Evolutionary conservation across 495 filamentous ascomycete species (phyloP), one percentile per base, ranked within the genome.

Genomic region (Lichenothelia convexa): DNA sequence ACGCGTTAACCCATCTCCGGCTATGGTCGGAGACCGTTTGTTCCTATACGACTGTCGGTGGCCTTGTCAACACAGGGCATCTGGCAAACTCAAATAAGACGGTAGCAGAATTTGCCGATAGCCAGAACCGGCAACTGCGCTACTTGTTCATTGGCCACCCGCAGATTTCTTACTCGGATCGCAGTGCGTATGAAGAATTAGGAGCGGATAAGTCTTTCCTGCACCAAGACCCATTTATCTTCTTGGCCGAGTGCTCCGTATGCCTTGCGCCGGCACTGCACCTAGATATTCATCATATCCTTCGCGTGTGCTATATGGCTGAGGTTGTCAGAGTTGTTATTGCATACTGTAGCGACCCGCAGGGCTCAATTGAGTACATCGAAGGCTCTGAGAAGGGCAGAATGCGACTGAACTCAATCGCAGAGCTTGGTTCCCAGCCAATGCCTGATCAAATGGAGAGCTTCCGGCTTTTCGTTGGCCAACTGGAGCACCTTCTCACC

Each of bases 261-360:
- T 79, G 73, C 41, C 60, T 93, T 26, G 68, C 73, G 17, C 76
- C 82, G 16, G 71, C 77, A 13, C 67, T 83, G 8, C 54, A 69
- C 31, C 64, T 91, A 33, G 75, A 93, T 35, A 71, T 91, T 21
- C 70, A 78, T 40, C 81, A 93, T 57, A 47, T 95, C 12, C 58
- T 95, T 20, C 79, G 79, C 9, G 67, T 94, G 38, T 95, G 89
- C 60, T 94, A 92, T 49, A 65, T 91, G 24, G 81, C 82, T 19
- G 87, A 99, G 57, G 70, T 95, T 30, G 73, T 85, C 30, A 89
- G 92, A 57, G 78, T 83, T 3, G 59, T 68, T 29, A 42, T 77
- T 18, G 63, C 60, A 4, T 58, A 45, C 34, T 19, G 31, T 30
- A 17, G 21, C 29, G 18, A 39, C n/a, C 37, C 34, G 26, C 24